A percentile compares a stretch with the other conserved stretches of the same genome.
These are phyloP conservation scores for Acanthamoeba culbertsoni DNA, from an alignment of 208 protist species.

Conservation along the genomic window DNA sequence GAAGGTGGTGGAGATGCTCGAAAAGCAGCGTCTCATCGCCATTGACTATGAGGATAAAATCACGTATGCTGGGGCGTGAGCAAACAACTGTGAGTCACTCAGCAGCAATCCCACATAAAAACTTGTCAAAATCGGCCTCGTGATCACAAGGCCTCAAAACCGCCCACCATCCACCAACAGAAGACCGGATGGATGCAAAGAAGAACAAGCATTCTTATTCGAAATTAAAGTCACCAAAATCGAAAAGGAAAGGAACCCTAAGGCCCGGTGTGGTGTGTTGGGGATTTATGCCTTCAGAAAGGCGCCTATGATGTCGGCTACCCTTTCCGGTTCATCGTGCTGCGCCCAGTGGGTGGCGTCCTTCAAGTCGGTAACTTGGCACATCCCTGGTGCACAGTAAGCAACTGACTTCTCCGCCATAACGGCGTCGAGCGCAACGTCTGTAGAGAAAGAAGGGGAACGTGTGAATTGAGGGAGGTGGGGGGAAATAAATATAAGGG, in stretches of 20 bases:
- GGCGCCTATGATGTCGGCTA: background rate
- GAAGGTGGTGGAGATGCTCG: background rate
- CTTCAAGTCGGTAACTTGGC: background rate
- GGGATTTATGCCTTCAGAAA: background rate
- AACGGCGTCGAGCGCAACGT: background rate
- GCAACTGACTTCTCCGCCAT: background rate
- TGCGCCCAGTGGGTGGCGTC: constrained; percentile 41
- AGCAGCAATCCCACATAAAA: too few species aligned
- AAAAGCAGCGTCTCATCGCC: background rate
- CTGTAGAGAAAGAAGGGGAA: background rate
- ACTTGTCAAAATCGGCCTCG: too few species aligned
- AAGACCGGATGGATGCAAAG: too few species aligned
- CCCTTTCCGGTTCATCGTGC: background rate
- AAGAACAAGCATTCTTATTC: too few species aligned
- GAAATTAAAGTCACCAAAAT: too few species aligned
- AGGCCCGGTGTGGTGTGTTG: too few species aligned
- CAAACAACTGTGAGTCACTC: too few species aligned
- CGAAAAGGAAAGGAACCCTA: too few species aligned
- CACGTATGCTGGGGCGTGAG: background rate
- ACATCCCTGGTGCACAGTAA: background rate
- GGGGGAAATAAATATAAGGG: background rate
- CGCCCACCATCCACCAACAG: too few species aligned
- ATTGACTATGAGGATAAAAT: constrained; percentile 47
- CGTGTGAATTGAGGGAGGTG: background rate
- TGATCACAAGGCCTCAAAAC: too few species aligned